Base-by-base conservation (phyloP, 768 basidiomycete species). In the Gloeopeniophorella convolvens region DNA sequence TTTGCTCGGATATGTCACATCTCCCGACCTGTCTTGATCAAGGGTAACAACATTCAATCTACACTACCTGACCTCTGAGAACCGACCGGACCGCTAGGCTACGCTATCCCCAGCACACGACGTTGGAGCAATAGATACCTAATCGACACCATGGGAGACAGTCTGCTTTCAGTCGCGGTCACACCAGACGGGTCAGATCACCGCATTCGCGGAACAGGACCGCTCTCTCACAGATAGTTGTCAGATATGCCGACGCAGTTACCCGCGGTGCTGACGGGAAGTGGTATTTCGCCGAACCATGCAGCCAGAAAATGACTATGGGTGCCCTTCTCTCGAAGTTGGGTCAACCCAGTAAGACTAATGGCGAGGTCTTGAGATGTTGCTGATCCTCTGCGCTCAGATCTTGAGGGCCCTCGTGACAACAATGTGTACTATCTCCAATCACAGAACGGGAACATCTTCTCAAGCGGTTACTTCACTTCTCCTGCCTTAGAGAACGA, bases 401-500 rank as follows among this genome's bases (percentile, higher is more conserved):
- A 12, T 27, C 46, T 51, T 30, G 48, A 61, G 59, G 32, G 59
- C 59, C 40, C 57, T 13, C 33, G 3, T 3, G 10, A 15, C 10
- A 63, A 27, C 3, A 68, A 75, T 35, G 74, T 85, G 13, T 67
- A 72, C 56, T 95, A 95, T 64, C 72, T 96, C 3, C 93, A 96
- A 64, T 89, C 86, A 4, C 92, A 96, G 65, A 90, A 95, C 62
- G 93, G 93, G 8, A 97, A 96, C 64, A 52, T 95, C 21, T 90
- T 78, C 59, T 73, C 79, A 1, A 63, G 59, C 57, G 59, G 60
- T 23, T 73, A 69, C 59, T 76, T 74, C 56, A 63, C 70, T 11
- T 56, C 60, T 2, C 56, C 48, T 34, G 59, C 54, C 36, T 39
- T 59, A 21, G 63, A 65, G 30, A 67, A 68, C 49, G 37, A 50